A percentile compares a stretch with the other conserved stretches of the same genome.
These are phyloP conservation scores for Sphagnum contortum DNA, from an alignment of 225 moss, liverwort and hornwort species.

Conservation along the genomic window DNA sequence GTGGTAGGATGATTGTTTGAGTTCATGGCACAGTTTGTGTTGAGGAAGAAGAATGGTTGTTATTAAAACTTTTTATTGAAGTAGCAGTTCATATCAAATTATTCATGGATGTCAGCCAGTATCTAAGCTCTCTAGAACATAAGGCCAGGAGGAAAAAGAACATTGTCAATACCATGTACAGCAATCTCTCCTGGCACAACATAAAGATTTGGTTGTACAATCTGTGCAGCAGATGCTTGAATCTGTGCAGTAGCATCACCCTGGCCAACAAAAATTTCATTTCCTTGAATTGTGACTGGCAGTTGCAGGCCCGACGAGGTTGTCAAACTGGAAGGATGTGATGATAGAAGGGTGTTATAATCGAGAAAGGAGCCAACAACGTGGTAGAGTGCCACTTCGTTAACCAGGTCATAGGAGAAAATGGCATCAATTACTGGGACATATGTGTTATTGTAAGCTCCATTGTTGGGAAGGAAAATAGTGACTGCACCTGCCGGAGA, in stretches of 20 bases:
- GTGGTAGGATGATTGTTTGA: no score
- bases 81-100: no score
- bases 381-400: slow-evolving; percentile 18
- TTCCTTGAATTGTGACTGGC: no score
- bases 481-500: slow-evolving; percentile 20
- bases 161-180: slow-evolving; percentile 49
- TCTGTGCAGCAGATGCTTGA: slow-evolving; percentile 8
- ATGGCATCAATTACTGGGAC: slow-evolving; percentile 17
- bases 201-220: slow-evolving; percentile 45
- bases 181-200: slow-evolving; percentile 23
- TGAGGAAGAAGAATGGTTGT: no score
- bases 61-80: no score
- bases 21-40: no score
- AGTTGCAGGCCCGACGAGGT: slow-evolving; percentile 17
- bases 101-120: no score
- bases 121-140: no score
- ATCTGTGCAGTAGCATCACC: slow-evolving; percentile 8
- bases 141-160: slow-evolving; percentile 23
- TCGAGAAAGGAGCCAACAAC: slow-evolving; percentile 24
- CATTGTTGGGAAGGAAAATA: slow-evolving; percentile 37
- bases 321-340: slow-evolving; percentile 3
- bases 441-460: slow-evolving; percentile 11
- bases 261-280: slow-evolving; percentile 1
- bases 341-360: slow-evolving; percentile 5
- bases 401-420: slow-evolving; percentile 17